These are phyloP conservation scores for Xerocomus potaroensis DNA, from an alignment of 768 basidiomycete species.

Conservation along the genomic window DNA sequence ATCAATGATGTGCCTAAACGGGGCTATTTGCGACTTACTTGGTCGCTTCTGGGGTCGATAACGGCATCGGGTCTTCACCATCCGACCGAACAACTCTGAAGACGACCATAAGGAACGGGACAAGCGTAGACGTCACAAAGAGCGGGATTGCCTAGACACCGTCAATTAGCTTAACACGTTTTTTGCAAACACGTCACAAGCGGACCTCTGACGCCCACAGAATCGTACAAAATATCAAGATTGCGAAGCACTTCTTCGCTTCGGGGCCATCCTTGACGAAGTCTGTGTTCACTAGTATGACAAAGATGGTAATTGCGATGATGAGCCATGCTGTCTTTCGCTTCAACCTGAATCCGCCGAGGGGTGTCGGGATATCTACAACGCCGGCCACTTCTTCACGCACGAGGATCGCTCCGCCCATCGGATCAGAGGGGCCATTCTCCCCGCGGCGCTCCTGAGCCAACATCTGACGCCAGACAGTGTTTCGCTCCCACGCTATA, in stretches of 20 bases:
- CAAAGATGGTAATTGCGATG: constrained; percentile 55
- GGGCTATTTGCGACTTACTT: constrained; percentile 51
- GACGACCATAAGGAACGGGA: constrained; percentile 86
- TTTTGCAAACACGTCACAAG: not conserved
- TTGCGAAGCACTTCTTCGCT: constrained; percentile 87
- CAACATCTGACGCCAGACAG: constrained; percentile 97
- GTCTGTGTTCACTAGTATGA: constrained; percentile 54
- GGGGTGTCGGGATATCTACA: constrained; percentile 52
- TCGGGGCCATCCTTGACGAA: constrained; percentile 53
- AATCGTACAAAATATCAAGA: constrained; percentile 85
- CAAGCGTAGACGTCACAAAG: constrained; percentile 91
- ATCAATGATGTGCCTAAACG: not conserved
- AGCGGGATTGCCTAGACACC: constrained; percentile 82
- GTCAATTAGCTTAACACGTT: not conserved
- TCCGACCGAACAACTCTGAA: constrained; percentile 64
- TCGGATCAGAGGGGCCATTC: constrained; percentile 30
- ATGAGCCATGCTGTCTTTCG: constrained; percentile 55
- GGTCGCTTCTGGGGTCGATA: constrained; percentile 69
- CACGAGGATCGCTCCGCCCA: constrained; percentile 45
- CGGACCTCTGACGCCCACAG: constrained; percentile 94
- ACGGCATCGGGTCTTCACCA: constrained; percentile 43
- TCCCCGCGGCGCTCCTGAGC: constrained; percentile 67
- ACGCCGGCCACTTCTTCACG: constrained; percentile 36
- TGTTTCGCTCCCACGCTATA: constrained; percentile 96
- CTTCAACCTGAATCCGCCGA: constrained; percentile 65